Conservation (phyloP, 306 rosid species). For the Pueraria montana region DNA sequence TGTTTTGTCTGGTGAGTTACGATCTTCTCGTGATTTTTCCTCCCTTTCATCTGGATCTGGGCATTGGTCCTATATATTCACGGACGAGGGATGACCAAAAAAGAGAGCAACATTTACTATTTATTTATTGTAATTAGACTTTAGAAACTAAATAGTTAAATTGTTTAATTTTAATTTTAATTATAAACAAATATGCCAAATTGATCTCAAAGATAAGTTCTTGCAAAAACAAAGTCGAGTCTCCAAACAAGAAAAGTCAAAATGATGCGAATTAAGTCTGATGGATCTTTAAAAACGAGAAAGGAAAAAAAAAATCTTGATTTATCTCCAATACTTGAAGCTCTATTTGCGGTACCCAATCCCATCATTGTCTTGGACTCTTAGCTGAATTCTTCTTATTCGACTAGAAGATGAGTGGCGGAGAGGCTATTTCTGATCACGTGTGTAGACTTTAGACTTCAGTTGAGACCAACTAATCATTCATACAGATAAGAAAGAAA, state of each 20-base stretch:
- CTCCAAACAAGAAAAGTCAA: background rate
- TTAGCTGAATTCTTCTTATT: conserved; percentile 4
- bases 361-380: background rate
- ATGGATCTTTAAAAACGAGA: background rate
- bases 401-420: background rate
- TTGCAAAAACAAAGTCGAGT: background rate
- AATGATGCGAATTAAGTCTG: background rate
- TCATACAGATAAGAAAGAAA: background rate
- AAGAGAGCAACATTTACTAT: background rate
- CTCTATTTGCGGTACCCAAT: conserved; percentile 20
- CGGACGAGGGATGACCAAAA: background rate
- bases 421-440: background rate
- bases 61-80: background rate
- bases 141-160: background rate
- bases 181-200: background rate
- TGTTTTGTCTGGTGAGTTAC: background rate
- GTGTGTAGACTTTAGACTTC: conserved; percentile 3
- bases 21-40: background rate
- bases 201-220: background rate
- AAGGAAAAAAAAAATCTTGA: background rate
- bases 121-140: background rate
- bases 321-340: background rate
- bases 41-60: background rate
- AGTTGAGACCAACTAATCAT: background rate
- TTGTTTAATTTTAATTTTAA: background rate